A percentile compares a stretch with the other conserved stretches of the same genome.
phyloP scores from a whole-genome alignment of 2,329 filamentous ascomycete species.

The Macroventuria anomochaeta region DNA sequence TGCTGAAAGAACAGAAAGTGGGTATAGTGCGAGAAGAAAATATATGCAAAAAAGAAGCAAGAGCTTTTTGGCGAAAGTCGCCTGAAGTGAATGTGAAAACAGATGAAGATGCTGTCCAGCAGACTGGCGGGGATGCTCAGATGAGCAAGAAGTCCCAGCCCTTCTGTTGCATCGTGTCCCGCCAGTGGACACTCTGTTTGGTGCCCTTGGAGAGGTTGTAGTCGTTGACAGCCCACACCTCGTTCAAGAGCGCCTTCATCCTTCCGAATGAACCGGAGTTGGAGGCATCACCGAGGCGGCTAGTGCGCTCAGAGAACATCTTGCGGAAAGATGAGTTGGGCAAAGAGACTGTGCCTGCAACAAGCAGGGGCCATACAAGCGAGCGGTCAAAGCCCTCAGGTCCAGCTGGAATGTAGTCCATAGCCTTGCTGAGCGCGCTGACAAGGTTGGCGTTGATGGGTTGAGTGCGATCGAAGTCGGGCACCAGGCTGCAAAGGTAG shows the following conservation, averaged over 20 bases:
- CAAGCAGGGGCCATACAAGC: slow-evolving; percentile 90
- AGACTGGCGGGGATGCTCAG: slow-evolving; percentile 53
- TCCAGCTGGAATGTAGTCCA: slow-evolving; percentile 83
- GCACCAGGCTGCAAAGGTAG: slow-evolving; percentile 95
- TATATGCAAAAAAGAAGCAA: slow-evolving; percentile 47
- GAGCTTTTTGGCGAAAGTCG: slow-evolving; percentile 32
- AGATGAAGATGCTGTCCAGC: slow-evolving; percentile 49
- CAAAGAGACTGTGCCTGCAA: slow-evolving; percentile 80
- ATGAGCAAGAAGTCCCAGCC: slow-evolving; percentile 93
- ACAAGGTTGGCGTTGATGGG: slow-evolving; percentile 77
- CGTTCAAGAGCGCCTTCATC: slow-evolving; percentile 76
- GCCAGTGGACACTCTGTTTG: slow-evolving; percentile 82
- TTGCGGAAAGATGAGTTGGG: slow-evolving; percentile 75
- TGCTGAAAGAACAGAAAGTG: slow-evolving; percentile 48
- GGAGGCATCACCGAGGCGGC: slow-evolving; percentile 76
- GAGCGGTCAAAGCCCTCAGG: slow-evolving; percentile 85
- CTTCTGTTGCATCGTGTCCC: slow-evolving; percentile 90
- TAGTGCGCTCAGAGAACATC: slow-evolving; percentile 78
- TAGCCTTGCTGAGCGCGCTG: slow-evolving; percentile 75
- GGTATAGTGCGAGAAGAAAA: slow-evolving; percentile 49
- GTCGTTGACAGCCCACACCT: slow-evolving; percentile 81
- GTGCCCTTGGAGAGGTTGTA: slow-evolving; percentile 59
- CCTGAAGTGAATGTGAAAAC: slow-evolving; percentile 24
- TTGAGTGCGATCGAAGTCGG: slow-evolving; percentile 80
- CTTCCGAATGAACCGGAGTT: slow-evolving; percentile 85